phyloP scores from a whole-genome alignment of 805 yeast species.

The Candida insectalens region DNA sequence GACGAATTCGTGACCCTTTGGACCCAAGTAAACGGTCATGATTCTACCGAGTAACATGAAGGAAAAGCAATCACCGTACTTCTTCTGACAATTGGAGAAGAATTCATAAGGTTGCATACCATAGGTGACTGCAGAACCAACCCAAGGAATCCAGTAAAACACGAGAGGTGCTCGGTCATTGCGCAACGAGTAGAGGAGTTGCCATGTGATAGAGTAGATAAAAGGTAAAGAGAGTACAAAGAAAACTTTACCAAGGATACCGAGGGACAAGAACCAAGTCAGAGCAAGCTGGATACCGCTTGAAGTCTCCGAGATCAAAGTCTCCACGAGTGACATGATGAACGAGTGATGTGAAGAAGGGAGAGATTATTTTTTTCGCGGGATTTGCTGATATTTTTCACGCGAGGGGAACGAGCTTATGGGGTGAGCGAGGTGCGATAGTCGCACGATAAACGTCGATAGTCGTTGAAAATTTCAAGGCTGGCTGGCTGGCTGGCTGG shows the following conservation, averaged over 20 bases:
- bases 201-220: slow-evolving; percentile 56
- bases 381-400: no score
- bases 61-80: slow-evolving; percentile 90
- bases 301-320: slow-evolving; percentile 12
- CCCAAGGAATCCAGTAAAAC: slow-evolving; percentile 90
- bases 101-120: slow-evolving; percentile 94
- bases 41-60: slow-evolving; percentile 81
- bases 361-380: background rate
- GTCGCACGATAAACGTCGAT: slow-evolving; percentile 1
- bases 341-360: background rate
- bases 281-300: slow-evolving; percentile 2
- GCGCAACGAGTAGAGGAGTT: slow-evolving; percentile 58
- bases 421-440: no score
- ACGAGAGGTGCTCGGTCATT: slow-evolving; percentile 84
- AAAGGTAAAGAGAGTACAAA: slow-evolving; percentile 44
- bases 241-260: slow-evolving; percentile 19
- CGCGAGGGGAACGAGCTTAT: no score
- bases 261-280: slow-evolving; percentile 11
- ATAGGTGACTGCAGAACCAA: slow-evolving; percentile 81
- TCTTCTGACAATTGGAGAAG: slow-evolving; percentile 65
- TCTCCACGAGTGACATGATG: slow-evolving; percentile 19
- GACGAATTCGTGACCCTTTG: slow-evolving; percentile 95
- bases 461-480: background rate
- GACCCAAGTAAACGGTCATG: slow-evolving; percentile 95
- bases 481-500: no score